Evolutionary conservation across 768 basidiomycete genomes (phyloP), one percentile per base, ranked within the genome.

Genomic region (Amanita muscaria): DNA sequence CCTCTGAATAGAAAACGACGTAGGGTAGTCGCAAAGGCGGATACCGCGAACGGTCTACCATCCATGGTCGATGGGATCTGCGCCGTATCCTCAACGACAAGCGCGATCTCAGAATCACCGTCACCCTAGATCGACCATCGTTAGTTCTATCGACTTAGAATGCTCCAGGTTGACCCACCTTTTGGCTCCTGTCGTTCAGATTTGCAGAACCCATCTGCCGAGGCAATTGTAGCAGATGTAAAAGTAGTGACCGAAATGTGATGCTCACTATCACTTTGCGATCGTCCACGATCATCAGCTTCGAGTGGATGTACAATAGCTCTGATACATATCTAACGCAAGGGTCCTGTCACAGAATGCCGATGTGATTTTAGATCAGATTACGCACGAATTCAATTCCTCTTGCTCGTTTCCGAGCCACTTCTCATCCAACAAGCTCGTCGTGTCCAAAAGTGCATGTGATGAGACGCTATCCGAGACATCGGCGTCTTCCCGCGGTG

Each of bases 261-360:
- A 21, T 1, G 72, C 86, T 41, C 53, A 89, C 88, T 51, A 98
- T 89, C 35, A 96, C 91, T 27, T 82, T 72, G 24, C 78, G 72
- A 57, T 97, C 93, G 56, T 96, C 93, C 27, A 96, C 88, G 42
- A 94, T 88, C 92, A 96, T 94, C 19, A 94, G 59, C 67, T 91
- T 91, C 18, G 77, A 79, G 59, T 91, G 88, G 47, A 91, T 89
- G 53, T 90, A 90, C 16, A 84, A 63, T 53, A 85, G 50, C 63
- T 88, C 83, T n/a, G 82, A 79, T 15, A 88, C 77, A 62, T 88
- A 89, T 42, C 84, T 84, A 49, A 21, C n/a, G n/a, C n/a, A n/a
- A n/a, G n/a, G n/a, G n/a, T n/a, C n/a, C n/a, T n/a, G n/a, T n/a
- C n/a, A n/a, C n/a, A n/a, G n/a, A n/a, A n/a, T n/a, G n/a, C n/a